Base-by-base conservation (phyloP, 1,284 basidiomycete genomes). In the Tremellales sp. region DNA sequence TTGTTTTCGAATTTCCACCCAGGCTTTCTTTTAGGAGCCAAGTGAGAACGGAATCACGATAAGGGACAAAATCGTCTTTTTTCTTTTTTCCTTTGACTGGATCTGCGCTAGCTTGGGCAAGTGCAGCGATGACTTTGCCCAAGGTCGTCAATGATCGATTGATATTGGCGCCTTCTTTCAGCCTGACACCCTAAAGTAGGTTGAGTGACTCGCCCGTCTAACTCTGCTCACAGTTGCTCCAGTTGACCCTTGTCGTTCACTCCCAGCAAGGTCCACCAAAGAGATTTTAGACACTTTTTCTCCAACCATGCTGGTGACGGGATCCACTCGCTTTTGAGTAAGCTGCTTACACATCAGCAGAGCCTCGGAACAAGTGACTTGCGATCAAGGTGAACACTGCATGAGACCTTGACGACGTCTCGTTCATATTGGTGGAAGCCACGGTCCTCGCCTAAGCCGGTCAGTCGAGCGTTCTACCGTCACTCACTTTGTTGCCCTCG, bases 361-460 rank as follows among this genome's bases (percentile, higher is more conserved):
- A 8, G 16, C 13, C 5, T 32, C n/a, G 36, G 22, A 18, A 26
- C 6, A n/a, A 18, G n/a, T n/a, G 13, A 39, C 70, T 49, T 13
- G 72, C 68, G 47, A 97, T 80, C 33, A 98, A 79, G 10, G 93
- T 97, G 70, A 98, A 98, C 28, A 98, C 92, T 3, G 92, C 90
- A 76, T 99, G 95, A 10, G 92, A 97, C 63, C 95, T 87, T 8
- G 91, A 97, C 5, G 92, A 97, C 75, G 95, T 97, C 75, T 98
- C 95, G 74, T 99, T 99, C 95, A 99, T 99, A 73, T 95, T 90
- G 19, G 95, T 99, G 18, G 95, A 94, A 9, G 95, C 95, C 9
- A 98, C 93, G 21, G 94, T 97, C 38, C 94, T 79, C 36, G 89
- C 90, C 71, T 71, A 43, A 24, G 9, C 0, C 3, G 1, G 24